phyloP scores from a whole-genome alignment of 2,329 filamentous ascomycete species.

The Diaporthe humulicola region DNA sequence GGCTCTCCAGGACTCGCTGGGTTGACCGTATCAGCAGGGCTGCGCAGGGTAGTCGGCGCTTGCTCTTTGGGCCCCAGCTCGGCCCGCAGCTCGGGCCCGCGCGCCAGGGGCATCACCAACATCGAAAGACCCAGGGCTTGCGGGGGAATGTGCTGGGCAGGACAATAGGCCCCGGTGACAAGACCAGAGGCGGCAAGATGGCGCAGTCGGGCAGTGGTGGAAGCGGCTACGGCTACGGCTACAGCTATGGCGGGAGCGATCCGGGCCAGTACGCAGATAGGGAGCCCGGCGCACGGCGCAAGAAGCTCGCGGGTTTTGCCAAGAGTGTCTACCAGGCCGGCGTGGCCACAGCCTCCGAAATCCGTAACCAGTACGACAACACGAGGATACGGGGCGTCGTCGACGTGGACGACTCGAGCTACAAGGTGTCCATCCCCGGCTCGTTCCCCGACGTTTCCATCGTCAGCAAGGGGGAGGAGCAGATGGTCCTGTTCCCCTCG shows the following conservation, averaged over 20 bases:
- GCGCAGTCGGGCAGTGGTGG: conserved; percentile 44
- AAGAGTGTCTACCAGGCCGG: conserved; percentile 69
- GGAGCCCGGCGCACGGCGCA: conserved; percentile 80
- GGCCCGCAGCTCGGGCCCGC: conserved; percentile 49
- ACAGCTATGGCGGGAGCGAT: conserved; percentile 9
- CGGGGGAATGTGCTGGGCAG: conserved; percentile 29
- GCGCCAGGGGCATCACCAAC: conserved; percentile 47
- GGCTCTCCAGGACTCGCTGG: conserved; percentile 61
- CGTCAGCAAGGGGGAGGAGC: conserved; percentile 82
- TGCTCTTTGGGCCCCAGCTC: conserved; percentile 60
- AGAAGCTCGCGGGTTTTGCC: conserved; percentile 78
- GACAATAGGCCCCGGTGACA: conserved; percentile 38
- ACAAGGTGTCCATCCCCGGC: conserved; percentile 72
- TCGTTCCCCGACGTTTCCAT: conserved; percentile 90
- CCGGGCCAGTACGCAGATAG: conserved; percentile 48
- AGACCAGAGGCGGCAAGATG: conserved; percentile 41
- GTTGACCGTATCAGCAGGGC: conserved; percentile 56
- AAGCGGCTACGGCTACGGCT: conserved; percentile 45
- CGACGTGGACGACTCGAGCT: conserved; percentile 46
- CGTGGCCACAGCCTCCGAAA: conserved; percentile 69
- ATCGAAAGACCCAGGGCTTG: background rate
- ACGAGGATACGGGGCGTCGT: conserved; percentile 58
- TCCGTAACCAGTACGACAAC: conserved; percentile 71
- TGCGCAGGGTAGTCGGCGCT: conserved; percentile 54
- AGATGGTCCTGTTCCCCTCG: conserved; percentile 95